Percentiles rank a stretch among this genome's conserved stretches.
Conservation (phyloP, 371 early-diverging fungal species). For the Zopfochytrium polystomum region DNA sequence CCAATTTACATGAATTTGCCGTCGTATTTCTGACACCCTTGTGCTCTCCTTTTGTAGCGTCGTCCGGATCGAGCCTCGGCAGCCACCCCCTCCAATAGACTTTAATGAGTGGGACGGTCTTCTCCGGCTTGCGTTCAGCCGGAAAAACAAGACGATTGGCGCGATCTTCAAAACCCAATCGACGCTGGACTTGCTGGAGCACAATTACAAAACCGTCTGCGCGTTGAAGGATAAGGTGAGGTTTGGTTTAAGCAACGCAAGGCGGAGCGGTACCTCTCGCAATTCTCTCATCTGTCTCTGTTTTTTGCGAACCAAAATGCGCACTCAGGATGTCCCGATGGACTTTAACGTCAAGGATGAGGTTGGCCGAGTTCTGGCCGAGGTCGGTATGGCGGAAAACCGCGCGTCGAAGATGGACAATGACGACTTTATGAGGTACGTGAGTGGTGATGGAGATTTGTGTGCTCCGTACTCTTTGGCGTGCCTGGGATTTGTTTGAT, state of each 20-base stretch:
- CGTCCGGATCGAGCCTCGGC: slow-evolving; percentile 90
- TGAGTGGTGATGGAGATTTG: background rate
- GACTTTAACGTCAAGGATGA: slow-evolving; percentile 79
- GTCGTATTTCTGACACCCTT: too few species aligned
- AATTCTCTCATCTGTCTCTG: background rate
- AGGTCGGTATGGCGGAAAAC: slow-evolving; percentile 63
- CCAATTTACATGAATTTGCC: background rate
- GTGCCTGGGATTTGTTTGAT: too few species aligned
- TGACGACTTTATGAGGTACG: slow-evolving; percentile 77
- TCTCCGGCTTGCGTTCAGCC: slow-evolving; percentile 88
- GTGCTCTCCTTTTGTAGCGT: slow-evolving; percentile 51
- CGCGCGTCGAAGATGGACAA: slow-evolving; percentile 91
- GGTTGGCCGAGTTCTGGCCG: slow-evolving; percentile 67
- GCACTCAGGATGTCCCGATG: slow-evolving; percentile 68
- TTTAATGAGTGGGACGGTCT: slow-evolving; percentile 98
- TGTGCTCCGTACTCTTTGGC: background rate
- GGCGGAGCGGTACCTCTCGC: background rate
- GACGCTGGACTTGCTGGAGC: slow-evolving; percentile 83
- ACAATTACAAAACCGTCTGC: slow-evolving; percentile 91
- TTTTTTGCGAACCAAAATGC: background rate
- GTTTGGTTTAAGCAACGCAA: background rate
- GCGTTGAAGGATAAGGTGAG: slow-evolving; percentile 68
- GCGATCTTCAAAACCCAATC: slow-evolving; percentile 89
- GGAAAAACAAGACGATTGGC: slow-evolving; percentile 96
- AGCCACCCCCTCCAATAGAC: slow-evolving; percentile 92